These are phyloP conservation scores for Candida railenensis DNA, from an alignment of 805 yeast genomes.

Conservation along the genomic window DNA sequence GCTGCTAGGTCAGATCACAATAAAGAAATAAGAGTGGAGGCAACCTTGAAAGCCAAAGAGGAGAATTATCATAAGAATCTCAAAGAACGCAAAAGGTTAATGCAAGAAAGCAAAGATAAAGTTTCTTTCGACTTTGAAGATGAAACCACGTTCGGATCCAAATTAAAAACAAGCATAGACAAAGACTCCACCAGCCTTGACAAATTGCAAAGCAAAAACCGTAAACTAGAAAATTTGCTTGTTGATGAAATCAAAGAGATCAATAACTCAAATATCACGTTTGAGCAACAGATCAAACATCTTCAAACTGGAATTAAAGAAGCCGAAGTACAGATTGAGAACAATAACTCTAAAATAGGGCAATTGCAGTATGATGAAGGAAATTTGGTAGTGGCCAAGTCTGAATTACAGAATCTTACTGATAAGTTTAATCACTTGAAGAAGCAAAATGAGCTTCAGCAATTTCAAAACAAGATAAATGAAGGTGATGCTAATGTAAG, in stretches of 20 bases:
- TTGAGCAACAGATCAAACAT: conserved; percentile 44
- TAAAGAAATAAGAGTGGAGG: conserved; percentile 47
- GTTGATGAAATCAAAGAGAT: conserved; percentile 15
- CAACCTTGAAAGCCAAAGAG: conserved; percentile 51
- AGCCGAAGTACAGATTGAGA: conserved; percentile 31
- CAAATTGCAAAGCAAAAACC: conserved; percentile 8
- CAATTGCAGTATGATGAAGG: conserved; percentile 42
- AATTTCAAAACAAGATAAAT: conserved; percentile 33
- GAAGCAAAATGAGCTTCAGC: conserved; percentile 20
- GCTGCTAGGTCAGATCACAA: conserved; percentile 30
- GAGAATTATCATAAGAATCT: conserved; percentile 25
- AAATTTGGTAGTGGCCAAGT: conserved; percentile 45
- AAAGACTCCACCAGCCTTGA: conserved; percentile 8
- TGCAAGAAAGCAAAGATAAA: neutral
- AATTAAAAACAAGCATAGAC: conserved; percentile 3
- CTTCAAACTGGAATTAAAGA: conserved; percentile 38
- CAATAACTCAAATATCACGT: conserved; percentile 29
- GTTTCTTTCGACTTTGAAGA: neutral
- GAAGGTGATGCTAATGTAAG: conserved; percentile 34
- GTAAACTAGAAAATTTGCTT: conserved; percentile 4
- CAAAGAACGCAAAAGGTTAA: neutral
- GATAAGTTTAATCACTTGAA: conserved; percentile 26
- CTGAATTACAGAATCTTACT: conserved; percentile 39
- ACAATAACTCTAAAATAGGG: conserved; percentile 37
- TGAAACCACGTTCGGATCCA: neutral